These are phyloP conservation scores for Ormosia emarginata DNA, from an alignment of 306 rosid genomes.

Conservation along the genomic window DNA sequence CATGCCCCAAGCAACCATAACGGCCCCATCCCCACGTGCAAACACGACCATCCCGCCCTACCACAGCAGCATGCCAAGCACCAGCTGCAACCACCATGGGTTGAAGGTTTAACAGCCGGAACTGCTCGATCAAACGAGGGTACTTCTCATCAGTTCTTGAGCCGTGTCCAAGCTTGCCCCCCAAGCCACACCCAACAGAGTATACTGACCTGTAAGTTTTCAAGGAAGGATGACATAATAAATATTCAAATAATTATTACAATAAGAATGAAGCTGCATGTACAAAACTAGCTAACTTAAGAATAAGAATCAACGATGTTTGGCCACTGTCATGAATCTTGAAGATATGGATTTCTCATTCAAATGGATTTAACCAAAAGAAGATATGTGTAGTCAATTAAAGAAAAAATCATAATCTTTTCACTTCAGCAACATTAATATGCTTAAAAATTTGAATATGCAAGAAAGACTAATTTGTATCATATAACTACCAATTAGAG, in stretches of 20 bases:
- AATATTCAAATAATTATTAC: background rate
- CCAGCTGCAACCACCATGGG: slow-evolving; percentile 90
- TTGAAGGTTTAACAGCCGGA: slow-evolving; percentile 69
- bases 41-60: slow-evolving; percentile 87
- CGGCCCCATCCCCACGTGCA: slow-evolving; percentile 99
- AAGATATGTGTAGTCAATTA: background rate
- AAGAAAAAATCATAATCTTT: background rate
- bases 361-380: background rate
- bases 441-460: background rate
- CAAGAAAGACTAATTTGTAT: background rate
- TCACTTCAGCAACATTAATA: background rate
- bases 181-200: slow-evolving; percentile 97
- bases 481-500: background rate
- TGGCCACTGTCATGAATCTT: background rate
- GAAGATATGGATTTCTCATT: background rate
- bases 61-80: slow-evolving; percentile 99
- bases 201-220: slow-evolving; percentile 70
- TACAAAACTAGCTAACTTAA: background rate
- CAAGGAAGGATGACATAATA: slow-evolving; percentile 2
- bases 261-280: slow-evolving; percentile 1
- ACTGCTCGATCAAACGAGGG: slow-evolving; percentile 78
- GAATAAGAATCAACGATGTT: background rate
- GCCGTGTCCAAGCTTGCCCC: slow-evolving; percentile 97
- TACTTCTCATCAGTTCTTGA: slow-evolving; percentile 74
- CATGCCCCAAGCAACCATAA: slow-evolving; percentile 94